phyloP scores from a whole-genome alignment of 768 basidiomycete species.

The Imleria badia region DNA sequence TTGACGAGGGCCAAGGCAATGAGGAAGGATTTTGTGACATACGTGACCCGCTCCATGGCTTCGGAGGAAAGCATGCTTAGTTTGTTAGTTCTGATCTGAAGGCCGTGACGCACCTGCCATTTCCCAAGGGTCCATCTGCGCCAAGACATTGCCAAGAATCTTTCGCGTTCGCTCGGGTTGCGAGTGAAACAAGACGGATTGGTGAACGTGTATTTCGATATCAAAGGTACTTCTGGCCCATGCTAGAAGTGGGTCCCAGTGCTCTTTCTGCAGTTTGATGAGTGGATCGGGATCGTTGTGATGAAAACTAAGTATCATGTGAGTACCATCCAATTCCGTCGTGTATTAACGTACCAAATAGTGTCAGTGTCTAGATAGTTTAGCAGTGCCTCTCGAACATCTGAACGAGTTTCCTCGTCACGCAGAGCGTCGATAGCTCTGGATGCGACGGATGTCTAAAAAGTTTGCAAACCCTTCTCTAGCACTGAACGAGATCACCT shows the following conservation, averaged over 20 bases:
- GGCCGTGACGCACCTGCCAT: constrained; percentile 68
- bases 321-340: background rate
- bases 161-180: constrained; percentile 71
- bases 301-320: constrained; percentile 61
- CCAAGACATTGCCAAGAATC: constrained; percentile 57
- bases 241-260: constrained; percentile 86
- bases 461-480: constrained; percentile 6
- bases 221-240: constrained; percentile 73
- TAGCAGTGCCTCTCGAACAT: constrained; percentile 69
- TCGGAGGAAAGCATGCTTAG: background rate
- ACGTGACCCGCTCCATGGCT: constrained; percentile 92
- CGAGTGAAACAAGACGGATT: constrained; percentile 65
- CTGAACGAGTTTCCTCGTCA: constrained; percentile 51
- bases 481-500: constrained; percentile 16
- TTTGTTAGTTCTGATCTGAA: background rate
- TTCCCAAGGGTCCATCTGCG: constrained; percentile 76
- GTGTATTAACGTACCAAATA: constrained; percentile 58
- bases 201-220: constrained; percentile 65
- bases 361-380: constrained; percentile 95
- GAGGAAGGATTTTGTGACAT: constrained; percentile 87
- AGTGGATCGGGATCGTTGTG: constrained; percentile 74
- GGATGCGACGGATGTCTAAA: constrained; percentile 87
- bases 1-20: constrained; percentile 83
- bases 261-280: constrained; percentile 70
- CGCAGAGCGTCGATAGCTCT: constrained; percentile 81